Conservation (phyloP, 2,329 filamentous ascomycete genomes). For the Paramyrothecium roridum region DNA sequence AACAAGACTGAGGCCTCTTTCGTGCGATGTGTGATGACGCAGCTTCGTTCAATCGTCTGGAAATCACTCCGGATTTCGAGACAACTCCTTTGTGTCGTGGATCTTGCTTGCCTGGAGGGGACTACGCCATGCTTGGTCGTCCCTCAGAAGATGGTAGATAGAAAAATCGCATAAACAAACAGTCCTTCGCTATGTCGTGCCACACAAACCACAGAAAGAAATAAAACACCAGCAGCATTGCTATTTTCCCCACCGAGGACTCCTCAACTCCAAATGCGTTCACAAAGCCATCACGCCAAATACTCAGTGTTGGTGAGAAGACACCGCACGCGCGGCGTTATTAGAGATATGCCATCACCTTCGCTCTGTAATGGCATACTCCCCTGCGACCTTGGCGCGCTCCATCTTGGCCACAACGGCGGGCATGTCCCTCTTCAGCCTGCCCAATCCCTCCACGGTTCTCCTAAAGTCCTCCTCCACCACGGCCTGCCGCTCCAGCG, state of each 20-base stretch:
- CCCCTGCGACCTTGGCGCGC: constrained; percentile 56
- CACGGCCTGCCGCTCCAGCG: constrained; percentile 37
- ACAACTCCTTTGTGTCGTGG: no score
- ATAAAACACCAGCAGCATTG: no score
- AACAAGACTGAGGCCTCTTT: neutral
- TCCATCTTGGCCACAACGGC: constrained; percentile 63
- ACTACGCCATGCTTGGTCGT: no score
- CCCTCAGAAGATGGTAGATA: no score
- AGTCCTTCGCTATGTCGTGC: no score
- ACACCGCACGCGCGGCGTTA: neutral
- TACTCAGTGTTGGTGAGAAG: neutral
- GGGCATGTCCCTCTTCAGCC: constrained; percentile 58
- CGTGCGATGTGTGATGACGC: neutral
- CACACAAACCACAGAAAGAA: no score
- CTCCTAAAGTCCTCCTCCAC: constrained; percentile 44
- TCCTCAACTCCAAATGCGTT: no score
- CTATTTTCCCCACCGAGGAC: no score
- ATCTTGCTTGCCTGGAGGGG: no score
- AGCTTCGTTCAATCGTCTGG: neutral
- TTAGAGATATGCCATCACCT: constrained; percentile 11
- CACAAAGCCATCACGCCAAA: no score
- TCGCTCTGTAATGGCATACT: constrained; percentile 46
- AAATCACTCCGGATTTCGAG: neutral
- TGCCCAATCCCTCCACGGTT: constrained; percentile 48
- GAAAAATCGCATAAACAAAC: no score